Evolutionary conservation across 2,329 filamentous ascomycete species (phyloP).

Genomic region (Sporothrix euskadiensis): DNA sequence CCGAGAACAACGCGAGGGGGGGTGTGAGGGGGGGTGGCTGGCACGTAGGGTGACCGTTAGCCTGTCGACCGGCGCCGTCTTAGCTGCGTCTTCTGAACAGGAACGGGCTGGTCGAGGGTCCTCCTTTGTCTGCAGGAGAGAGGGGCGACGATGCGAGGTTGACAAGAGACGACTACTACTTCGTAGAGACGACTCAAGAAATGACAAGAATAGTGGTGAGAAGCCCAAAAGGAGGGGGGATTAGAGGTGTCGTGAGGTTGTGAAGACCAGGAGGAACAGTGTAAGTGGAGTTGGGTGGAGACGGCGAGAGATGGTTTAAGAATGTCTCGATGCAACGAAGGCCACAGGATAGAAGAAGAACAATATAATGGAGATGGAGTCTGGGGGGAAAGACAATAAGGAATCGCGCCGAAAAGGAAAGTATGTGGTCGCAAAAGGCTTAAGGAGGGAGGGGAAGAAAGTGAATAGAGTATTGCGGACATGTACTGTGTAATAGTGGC

Average conservation of each 20-base stretch:
- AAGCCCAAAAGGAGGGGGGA: background rate
- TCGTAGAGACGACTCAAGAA: background rate
- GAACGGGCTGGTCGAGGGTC: conserved; percentile 25
- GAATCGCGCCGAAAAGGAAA: background rate
- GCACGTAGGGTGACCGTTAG: conserved; percentile 27
- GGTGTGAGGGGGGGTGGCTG: background rate
- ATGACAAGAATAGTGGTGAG: background rate
- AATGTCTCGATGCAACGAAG: conserved; percentile 2
- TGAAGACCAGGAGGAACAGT: background rate
- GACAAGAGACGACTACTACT: background rate
- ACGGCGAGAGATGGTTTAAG: background rate
- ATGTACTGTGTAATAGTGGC: background rate
- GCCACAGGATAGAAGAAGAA: background rate
- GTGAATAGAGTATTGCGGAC: background rate
- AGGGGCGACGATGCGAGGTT: background rate
- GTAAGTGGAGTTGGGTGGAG: conserved; percentile 18
- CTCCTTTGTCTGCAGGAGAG: conserved; percentile 16
- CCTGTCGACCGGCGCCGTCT: conserved; percentile 15
- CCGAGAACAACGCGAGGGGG: conserved; percentile 1
- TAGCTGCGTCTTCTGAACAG: conserved; percentile 27
- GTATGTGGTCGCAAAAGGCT: background rate
- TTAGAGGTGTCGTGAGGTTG: background rate
- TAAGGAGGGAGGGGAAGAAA: background rate
- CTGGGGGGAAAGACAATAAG: background rate
- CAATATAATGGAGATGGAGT: background rate